These are phyloP conservation scores for Garcia nutans DNA, from an alignment of 345 rosid genomes.

Conservation along the genomic window DNA sequence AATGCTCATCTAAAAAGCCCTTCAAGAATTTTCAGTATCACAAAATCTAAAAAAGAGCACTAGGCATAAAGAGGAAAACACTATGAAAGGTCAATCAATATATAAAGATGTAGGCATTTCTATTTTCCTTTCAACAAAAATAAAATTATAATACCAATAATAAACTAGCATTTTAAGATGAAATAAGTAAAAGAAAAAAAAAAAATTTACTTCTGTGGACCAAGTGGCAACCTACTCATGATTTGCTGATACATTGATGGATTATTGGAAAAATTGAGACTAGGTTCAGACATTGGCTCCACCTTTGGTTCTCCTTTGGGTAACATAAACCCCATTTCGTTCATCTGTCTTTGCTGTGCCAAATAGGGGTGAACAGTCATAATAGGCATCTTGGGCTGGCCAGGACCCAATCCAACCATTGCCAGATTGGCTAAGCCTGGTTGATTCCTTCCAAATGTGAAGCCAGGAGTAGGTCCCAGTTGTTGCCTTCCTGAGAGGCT, in stretches of 20 bases:
- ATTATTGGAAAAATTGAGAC: constrained; percentile 51
- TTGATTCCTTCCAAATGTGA: constrained; percentile 67
- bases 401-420: constrained; percentile 65
- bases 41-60: no score
- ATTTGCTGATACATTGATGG: constrained; percentile 66
- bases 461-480: constrained; percentile 56
- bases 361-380: constrained; percentile 56
- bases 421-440: constrained; percentile 57
- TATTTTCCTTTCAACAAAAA: constrained; percentile 28
- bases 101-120: constrained; percentile 23
- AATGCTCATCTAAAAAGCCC: no score
- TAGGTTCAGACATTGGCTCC: constrained; percentile 67
- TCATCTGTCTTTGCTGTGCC: constrained; percentile 48
- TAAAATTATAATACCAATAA: not conserved
- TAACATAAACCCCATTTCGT: constrained; percentile 59
- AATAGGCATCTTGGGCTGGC: constrained; percentile 57
- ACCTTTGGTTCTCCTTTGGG: constrained; percentile 78
- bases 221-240: constrained; percentile 81
- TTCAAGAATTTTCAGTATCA: no score
- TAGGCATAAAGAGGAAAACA: not conserved
- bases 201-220: constrained; percentile 57
- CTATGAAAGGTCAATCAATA: constrained; percentile 18
- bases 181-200: not conserved
- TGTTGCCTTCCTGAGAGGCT: constrained; percentile 72
- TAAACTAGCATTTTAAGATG: not conserved